Evolutionary conservation across 495 filamentous ascomycete species (phyloP), one percentile per base, ranked within the genome.

Genomic region (Hypomontagnella submonticulosa): DNA sequence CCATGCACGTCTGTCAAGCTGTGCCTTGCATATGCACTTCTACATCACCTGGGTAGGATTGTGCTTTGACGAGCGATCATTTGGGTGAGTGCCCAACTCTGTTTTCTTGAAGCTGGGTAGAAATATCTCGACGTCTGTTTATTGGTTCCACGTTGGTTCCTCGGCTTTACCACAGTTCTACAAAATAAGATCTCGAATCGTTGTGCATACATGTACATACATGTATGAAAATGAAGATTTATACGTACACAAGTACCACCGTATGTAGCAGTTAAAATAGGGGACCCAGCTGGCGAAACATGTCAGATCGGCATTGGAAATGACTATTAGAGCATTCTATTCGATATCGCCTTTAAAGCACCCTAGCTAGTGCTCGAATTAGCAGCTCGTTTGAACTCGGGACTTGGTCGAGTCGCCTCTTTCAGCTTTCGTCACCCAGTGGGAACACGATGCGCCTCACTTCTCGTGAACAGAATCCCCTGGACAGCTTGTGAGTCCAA

Each of bases 1-100:
- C 55, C 66, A 64, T 69, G 66, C 60, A 63, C 64, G 66, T 30
- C 56, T 40, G 19, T 53, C 54, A 53, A 57, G 20, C 23, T 54
- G 66, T 64, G 66, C 66, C 66, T 69, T 69, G 66, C 66, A 69
- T 69, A 69, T 69, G 66, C 59, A 57, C 56, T 46, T 49, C 19
- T 23, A 57, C 47, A 54, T 50, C 50, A 58, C 48, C 53, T 36
- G 48, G 53, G 58, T 48, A 62, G 50, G 60, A 63, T 53, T 55
- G 55, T 56, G 51, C 55, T 61, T 63, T 33, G 53, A 57, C 52
- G 36, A 34, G 33, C 41, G 63, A 36, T 53, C 38, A 50, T 13
- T 59, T 44, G 27, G 36, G 55, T 48, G 34, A 57, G 42, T 58
- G 41, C 36, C 50, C 52, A 52, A 64, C 40, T 55, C 13, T 49